Evolutionary conservation across 2,329 filamentous ascomycete genomes (phyloP), one percentile per base, ranked within the genome.

Genomic region (Phyllosticta citrichinensis): DNA sequence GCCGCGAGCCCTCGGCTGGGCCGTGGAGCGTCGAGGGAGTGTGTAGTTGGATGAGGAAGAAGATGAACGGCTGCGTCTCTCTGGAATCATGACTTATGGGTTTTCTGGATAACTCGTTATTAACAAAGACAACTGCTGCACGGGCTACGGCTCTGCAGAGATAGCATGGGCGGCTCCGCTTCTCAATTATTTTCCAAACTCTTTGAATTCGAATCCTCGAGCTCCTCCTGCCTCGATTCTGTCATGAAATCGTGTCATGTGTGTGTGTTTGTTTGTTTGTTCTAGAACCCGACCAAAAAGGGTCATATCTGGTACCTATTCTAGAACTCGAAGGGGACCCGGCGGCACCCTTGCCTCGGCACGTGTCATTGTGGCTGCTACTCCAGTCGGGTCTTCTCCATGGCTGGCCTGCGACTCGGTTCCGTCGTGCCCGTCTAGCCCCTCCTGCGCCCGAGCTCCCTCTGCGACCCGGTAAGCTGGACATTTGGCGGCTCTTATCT

Each of bases 1-100:
- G 27, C 47, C 40, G 30, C 56, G 25, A 52, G 56, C 56, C 52
- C 56, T n/a, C 33, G 56, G 56, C 56, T 40, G 56, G 52, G 56
- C 56, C 33, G 8, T 40, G 33, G 33, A 40, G 33, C 33, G 33
- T 12, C 11, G 33, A 12, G 33, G 33, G 33, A 17, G 4, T 40
- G 14, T 40, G 33, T 40, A 8, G 30, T 40, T 12, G 33, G 33
- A 40, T 2, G 33, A 40, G 10, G 33, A 40, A 17, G 33, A 40
- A 40, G 33, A 40, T 40, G 11, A 14, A 60, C 52, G 57, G 57
- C 57, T 51, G 57, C 57, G 57, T 35, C 52, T 55, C 57, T 55
- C 33, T 40, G 33, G 58, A 54, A 56, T 56, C 54, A 61, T 56
- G 58, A 61, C 58, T 53, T 52, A 61, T 56, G 53, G 58, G 50